phyloP scores from a whole-genome alignment of 2,329 filamentous ascomycete genomes.

The Capronia coronata region DNA sequence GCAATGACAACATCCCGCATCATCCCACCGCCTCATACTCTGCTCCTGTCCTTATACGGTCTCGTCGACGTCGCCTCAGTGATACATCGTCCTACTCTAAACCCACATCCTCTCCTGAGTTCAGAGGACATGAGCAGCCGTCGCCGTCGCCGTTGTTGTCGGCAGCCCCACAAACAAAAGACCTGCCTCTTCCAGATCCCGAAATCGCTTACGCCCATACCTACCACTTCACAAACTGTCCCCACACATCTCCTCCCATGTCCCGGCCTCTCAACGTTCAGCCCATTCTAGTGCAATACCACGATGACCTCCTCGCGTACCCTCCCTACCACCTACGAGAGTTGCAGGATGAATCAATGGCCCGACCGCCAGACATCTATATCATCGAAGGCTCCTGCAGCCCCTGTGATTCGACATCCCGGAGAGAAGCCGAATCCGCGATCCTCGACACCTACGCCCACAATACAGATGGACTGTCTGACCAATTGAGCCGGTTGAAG shows the following conservation, averaged over 20 bases:
- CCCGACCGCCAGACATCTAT: slow-evolving; percentile 7
- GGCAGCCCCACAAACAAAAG: too few species aligned
- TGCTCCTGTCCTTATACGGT: too few species aligned
- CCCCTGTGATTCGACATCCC: slow-evolving; percentile 19
- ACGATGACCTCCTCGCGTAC: slow-evolving; percentile 11
- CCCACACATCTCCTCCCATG: slow-evolving; percentile 22
- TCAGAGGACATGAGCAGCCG: too few species aligned
- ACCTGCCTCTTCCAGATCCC: slow-evolving; percentile 13
- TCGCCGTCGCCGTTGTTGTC: too few species aligned
- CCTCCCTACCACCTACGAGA: slow-evolving; percentile 8
- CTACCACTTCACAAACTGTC: slow-evolving; percentile 24
- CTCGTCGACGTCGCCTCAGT: too few species aligned
- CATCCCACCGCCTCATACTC: too few species aligned
- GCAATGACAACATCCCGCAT: too few species aligned
- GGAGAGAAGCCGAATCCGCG: slow-evolving; percentile 17
- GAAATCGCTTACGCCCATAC: slow-evolving; percentile 17
- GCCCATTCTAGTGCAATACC: slow-evolving; percentile 9
- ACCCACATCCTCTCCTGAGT: too few species aligned
- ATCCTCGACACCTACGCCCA: slow-evolving; percentile 16
- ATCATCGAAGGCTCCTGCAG: slow-evolving; percentile 21
- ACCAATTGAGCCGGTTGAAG: slow-evolving; percentile 11
- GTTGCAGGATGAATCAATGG: background rate
- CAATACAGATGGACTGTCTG: slow-evolving; percentile 11
- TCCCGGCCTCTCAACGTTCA: slow-evolving; percentile 24
- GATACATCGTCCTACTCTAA: too few species aligned